Evolutionary conservation across 2,329 filamentous ascomycete species (phyloP).

Genomic region (Nemania sp.): DNA sequence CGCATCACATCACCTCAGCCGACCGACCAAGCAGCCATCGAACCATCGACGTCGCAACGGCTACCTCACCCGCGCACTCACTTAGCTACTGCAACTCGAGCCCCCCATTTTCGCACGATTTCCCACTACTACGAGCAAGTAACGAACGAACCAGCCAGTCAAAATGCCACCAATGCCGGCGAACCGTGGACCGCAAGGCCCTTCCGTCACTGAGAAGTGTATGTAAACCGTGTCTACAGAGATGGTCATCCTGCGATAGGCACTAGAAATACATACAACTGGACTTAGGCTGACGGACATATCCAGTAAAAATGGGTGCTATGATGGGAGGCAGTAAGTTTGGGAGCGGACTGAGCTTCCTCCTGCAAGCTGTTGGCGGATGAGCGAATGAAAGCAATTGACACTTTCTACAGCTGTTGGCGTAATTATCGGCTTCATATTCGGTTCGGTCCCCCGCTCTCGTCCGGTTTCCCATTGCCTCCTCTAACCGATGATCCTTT

Average conservation of each 20-base stretch:
- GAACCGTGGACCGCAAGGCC: conserved; percentile 64
- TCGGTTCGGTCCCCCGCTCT: conserved; percentile 69
- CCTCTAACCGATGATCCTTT: conserved; percentile 30
- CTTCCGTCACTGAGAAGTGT: conserved; percentile 79
- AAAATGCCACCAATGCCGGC: conserved; percentile 69
- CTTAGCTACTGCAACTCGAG: background rate
- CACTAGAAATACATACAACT: conserved; percentile 19
- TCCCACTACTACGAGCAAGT: conserved; percentile 8
- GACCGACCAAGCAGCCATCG: conserved; percentile 10
- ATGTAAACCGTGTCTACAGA: too few species aligned
- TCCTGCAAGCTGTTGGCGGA: background rate
- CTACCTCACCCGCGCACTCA: background rate
- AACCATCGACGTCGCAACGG: conserved; percentile 15
- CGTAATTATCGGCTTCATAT: conserved; percentile 97
- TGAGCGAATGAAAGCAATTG: conserved; percentile 24
- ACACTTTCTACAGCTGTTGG: conserved; percentile 77
- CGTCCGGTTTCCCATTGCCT: background rate
- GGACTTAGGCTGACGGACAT: conserved; percentile 47
- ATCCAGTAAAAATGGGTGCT: conserved; percentile 92
- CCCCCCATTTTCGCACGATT: background rate
- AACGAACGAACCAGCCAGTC: conserved; percentile 19
- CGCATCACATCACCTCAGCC: conserved; percentile 9
- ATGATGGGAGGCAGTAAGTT: conserved; percentile 97
- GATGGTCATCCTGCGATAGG: conserved; percentile 6
- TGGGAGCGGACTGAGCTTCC: background rate